Base-by-base conservation (phyloP, 306 rosid species). In the Pyrus bretschneideri region DNA sequence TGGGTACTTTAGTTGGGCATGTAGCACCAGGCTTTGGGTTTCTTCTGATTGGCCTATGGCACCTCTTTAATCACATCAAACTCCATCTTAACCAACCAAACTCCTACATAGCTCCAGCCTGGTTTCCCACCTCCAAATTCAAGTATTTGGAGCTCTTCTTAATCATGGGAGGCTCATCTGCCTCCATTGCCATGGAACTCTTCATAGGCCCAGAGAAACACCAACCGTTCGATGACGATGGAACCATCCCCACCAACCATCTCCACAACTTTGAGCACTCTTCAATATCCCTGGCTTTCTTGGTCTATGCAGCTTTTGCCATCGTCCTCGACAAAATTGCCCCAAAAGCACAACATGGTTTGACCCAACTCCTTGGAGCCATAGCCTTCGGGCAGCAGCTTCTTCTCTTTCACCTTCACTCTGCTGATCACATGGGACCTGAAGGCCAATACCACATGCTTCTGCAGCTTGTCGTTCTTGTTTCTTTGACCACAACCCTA, bases 211-310 rank as follows among this genome's bases (percentile, higher is more conserved):
- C 96, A 0, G 68, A 78, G 0, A 79, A 82, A 2, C 98, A 92
- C 88, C 96, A 89, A 1, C 98, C 97, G 0, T 77, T 94, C 0
- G 95, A 90, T 83, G 57, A 79, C 0, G 98, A 94, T 27, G 90
- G 93, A 4, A 87, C 90, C 74, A 94, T 94, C 42, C 97, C 98
- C 14, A 81, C 97, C 52, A 61, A 86, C 85, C 98, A 94, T 72
- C 97, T 94, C 63, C 97, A 89, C 62, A 91, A 89, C 82, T 87
- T 94, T 59, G 98, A 94, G 66, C 98, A 94, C 83, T 60, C 96
- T 35, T 80, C 81, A 35, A 94, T 94, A 69, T 92, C 96, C 57
- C 19, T 88, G 64, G 73, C 86, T 54, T 87, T 94, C 80, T 46
- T 91, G 2, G 61, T 85, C 81, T 90, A 89, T 52, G 93, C 93